Conservation (phyloP, 108 stramenopile genomes). For the Fragilaria crotonensis region DNA sequence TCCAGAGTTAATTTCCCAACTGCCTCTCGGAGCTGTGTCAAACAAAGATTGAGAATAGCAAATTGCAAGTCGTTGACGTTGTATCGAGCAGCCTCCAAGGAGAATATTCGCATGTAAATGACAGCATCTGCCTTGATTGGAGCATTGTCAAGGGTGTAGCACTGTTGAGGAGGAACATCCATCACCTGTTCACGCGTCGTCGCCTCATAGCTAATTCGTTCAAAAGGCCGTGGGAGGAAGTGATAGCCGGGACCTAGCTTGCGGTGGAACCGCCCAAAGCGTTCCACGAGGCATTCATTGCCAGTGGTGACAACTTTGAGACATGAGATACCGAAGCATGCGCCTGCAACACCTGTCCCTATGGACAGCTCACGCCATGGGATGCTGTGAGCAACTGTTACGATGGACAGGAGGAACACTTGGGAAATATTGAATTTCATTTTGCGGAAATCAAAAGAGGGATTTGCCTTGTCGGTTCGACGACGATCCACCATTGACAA, state of each 20-base stretch:
- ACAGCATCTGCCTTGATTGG: slow-evolving; percentile 29
- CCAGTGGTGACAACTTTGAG: not conserved
- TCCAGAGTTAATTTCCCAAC: slow-evolving; percentile 33
- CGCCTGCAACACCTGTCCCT: not conserved
- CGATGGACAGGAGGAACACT: no score
- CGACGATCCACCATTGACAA: no score
- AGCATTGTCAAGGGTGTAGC: slow-evolving; percentile 29
- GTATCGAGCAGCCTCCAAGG: slow-evolving; percentile 16
- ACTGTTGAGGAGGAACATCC: slow-evolving; percentile 34
- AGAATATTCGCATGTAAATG: slow-evolving; percentile 17
- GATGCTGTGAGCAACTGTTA: no score
- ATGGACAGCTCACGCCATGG: no score
- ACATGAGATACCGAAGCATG: not conserved
- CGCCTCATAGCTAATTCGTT: slow-evolving; percentile 8
- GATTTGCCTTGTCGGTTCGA: no score
- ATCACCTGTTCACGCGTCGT: slow-evolving; percentile 27
- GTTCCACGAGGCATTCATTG: slow-evolving; percentile 20
- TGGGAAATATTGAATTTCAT: no score
- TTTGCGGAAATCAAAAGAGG: no score
- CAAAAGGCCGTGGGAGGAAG: slow-evolving; percentile 10
- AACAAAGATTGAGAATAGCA: slow-evolving; percentile 27
- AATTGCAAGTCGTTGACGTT: slow-evolving; percentile 10
- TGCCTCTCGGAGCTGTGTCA: slow-evolving; percentile 82
- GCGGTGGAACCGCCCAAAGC: slow-evolving; percentile 21
- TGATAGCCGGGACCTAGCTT: slow-evolving; percentile 26